These are phyloP conservation scores for Lactarius akahatsu DNA, from an alignment of 768 basidiomycete species.

Conservation along the genomic window DNA sequence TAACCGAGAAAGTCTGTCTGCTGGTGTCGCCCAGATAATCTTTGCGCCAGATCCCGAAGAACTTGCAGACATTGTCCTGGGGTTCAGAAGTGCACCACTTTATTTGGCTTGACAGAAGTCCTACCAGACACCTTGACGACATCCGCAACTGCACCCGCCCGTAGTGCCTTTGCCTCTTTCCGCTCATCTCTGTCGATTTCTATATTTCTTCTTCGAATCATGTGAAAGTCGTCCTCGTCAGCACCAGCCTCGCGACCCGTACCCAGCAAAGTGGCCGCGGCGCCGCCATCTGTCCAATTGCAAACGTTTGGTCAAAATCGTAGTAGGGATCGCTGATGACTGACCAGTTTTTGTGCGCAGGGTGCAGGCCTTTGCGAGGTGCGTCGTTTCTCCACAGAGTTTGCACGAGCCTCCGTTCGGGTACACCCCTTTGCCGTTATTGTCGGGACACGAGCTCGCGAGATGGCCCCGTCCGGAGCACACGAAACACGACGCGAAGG, in stretches of 20 bases:
- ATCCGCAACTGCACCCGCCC: constrained; percentile 46
- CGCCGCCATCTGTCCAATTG: constrained; percentile 37
- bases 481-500: constrained; percentile 91
- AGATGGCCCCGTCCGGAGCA: constrained; percentile 84
- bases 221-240: constrained; percentile 95
- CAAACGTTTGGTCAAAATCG: not conserved
- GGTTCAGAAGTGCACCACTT: constrained; percentile 48
- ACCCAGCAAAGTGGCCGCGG: constrained; percentile 47
- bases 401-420: constrained; percentile 91
- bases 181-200: constrained; percentile 65
- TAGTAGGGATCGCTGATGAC: not conserved
- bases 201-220: constrained; percentile 60
- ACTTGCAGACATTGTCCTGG: not conserved
- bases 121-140: constrained; percentile 33
- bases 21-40: not conserved
- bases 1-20: too few species aligned
- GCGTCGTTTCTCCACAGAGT: constrained; percentile 79
- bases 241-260: constrained; percentile 61
- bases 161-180: constrained; percentile 45
- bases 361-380: constrained; percentile 82
- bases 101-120: constrained; percentile 37
- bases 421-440: constrained; percentile 78
- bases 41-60: not conserved
- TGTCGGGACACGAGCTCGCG: constrained; percentile 78
- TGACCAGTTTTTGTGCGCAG: constrained; percentile 50